Evolutionary conservation across 2,329 filamentous ascomycete genomes (phyloP), one percentile per base, ranked within the genome.

Genomic region (Aspergillus brasiliensis): DNA sequence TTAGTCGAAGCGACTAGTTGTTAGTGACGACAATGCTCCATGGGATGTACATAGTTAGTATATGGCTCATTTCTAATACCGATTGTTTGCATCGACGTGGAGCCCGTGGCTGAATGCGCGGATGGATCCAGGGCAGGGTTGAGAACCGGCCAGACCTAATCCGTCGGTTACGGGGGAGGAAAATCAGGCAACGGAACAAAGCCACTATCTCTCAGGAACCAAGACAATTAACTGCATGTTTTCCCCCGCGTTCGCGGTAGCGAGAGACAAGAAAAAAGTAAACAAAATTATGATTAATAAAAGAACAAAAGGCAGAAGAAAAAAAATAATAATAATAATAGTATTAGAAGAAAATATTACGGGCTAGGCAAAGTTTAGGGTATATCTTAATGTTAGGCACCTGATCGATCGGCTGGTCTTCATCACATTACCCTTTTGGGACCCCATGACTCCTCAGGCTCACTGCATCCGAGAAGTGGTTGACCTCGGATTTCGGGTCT

Each of bases 391-490:
- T 28, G 38, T 34, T 42, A 46, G 52, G 52, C 52, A 55, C 37
- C 52, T 55, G 52, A 55, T 46, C 38, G 52, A 55, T 55, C 52
- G 52, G 52, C 37, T 55, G 52, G 38, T 21, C 52, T 55, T 31
- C 52, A 46, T 46, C 38, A 55, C 52, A 44, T 34, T 55, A 25
- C 38, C 42, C 38, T 46, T 34, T 55, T 44, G n/a, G 52, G 52
- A 42, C 25, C 52, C 38, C 52, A 55, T 55, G 52, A 55, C 42
- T 55, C 23, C 42, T 46, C 19, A 8, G 8, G 8, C 13, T 19
- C 27, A 17, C 23, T 27, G 21, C 46, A 8, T 31, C 46, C 46
- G 25, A 31, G 27, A 38, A 40, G 51, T 38, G 49, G 37, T 17
- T 15, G 28, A 21, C n/a, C 23, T 44, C 34, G 31, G 23, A 37